Evolutionary conservation across 2,329 filamentous ascomycete genomes (phyloP).

Genomic region (Fusarium acutatum): DNA sequence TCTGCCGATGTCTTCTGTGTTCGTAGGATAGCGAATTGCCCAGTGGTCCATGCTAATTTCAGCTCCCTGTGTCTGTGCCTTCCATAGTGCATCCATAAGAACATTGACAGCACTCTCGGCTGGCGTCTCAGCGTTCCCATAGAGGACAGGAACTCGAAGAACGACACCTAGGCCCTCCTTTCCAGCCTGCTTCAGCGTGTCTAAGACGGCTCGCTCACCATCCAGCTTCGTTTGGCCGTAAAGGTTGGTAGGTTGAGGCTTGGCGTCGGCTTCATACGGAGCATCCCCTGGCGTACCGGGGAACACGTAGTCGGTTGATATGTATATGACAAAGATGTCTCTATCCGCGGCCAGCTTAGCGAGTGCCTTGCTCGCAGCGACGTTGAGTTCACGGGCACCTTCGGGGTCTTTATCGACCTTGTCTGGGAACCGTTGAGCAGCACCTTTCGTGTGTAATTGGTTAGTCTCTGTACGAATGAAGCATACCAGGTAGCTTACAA

Average conservation of each 20-base stretch:
- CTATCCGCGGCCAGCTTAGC: conserved; percentile 71
- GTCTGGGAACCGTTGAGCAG: conserved; percentile 88
- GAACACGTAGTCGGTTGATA: conserved; percentile 86
- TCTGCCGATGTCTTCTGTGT: conserved; percentile 85
- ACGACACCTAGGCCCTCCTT: conserved; percentile 70
- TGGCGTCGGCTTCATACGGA: conserved; percentile 75
- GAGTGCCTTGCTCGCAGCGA: conserved; percentile 73
- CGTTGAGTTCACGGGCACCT: conserved; percentile 77
- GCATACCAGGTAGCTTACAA: conserved; percentile 61
- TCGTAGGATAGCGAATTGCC: conserved; percentile 85
- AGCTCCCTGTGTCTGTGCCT: conserved; percentile 70
- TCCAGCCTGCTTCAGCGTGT: conserved; percentile 59
- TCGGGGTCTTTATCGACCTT: conserved; percentile 83
- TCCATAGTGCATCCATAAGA: conserved; percentile 79
- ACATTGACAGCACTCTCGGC: conserved; percentile 85
- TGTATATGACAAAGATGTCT: conserved; percentile 74
- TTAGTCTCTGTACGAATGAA: conserved; percentile 20
- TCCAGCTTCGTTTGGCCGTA: conserved; percentile 72
- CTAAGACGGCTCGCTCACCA: conserved; percentile 71
- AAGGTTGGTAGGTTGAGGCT: conserved; percentile 77
- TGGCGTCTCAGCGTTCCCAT: conserved; percentile 75
- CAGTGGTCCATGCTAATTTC: conserved; percentile 86
- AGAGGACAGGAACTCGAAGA: conserved; percentile 83
- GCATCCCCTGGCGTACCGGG: conserved; percentile 79
- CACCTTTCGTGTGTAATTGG: conserved; percentile 61